These are phyloP conservation scores for Backusella parvicylindrica DNA, from an alignment of 192 early-diverging fungal genomes.

Conservation along the genomic window DNA sequence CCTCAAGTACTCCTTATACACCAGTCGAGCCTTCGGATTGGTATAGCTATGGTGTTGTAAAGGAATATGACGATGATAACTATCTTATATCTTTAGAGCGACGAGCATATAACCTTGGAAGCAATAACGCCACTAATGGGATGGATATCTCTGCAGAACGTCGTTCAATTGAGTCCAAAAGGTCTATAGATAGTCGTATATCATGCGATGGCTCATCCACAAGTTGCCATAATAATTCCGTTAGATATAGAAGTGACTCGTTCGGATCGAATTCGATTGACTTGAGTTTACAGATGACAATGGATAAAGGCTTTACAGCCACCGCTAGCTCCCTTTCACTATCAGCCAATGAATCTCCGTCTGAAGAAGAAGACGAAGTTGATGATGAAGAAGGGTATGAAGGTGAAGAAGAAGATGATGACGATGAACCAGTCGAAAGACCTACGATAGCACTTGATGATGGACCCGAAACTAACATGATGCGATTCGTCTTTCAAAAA, in stretches of 20 bases:
- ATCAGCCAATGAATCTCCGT: background rate
- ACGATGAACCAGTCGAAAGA: background rate
- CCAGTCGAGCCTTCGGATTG: background rate
- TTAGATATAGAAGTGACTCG: background rate
- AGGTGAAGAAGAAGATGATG: background rate
- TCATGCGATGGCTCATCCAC: background rate
- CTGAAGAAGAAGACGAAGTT: conserved; percentile 4
- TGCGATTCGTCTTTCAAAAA: background rate
- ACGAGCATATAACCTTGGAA: conserved; percentile 12
- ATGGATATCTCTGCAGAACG: background rate
- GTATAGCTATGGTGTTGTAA: conserved; percentile 13
- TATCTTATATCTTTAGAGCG: conserved; percentile 23
- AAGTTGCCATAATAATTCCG: background rate
- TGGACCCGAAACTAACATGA: background rate
- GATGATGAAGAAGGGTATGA: conserved; percentile 13
- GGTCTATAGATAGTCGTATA: background rate
- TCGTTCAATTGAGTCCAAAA: background rate
- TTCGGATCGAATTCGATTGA: background rate
- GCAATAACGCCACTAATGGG: background rate
- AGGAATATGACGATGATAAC: conserved; percentile 13
- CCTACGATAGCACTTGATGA: background rate
- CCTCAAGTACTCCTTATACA: background rate
- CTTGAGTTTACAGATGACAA: background rate
- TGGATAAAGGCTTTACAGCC: background rate
- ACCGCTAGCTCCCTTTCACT: background rate